Base-by-base conservation (phyloP, 495 filamentous ascomycete genomes). In the Neurospora sp. region DNA sequence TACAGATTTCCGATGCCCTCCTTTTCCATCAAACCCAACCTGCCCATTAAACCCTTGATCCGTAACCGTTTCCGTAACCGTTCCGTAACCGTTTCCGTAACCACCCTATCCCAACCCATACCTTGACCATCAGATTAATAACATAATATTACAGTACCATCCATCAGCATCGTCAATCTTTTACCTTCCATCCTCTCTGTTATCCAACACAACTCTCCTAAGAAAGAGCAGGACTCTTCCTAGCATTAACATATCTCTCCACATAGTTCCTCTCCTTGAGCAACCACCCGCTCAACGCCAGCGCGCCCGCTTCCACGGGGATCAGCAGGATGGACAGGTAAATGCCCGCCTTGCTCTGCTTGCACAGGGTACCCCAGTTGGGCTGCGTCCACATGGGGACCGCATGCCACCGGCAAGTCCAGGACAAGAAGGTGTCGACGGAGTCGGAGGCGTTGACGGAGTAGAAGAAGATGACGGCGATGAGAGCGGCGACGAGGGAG, bases 401-500 rank as follows among this genome's bases (percentile, higher is more conserved):
- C 45, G 77, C 73, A 6, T 75, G 75, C 86, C 86, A 89, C 69
- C 84, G 85, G 79, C 87, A 89, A 37, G 82, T 84, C 87, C 87
- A 89, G 78, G 83, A 86, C 76, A 87, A 75, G 39, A 88, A 76
- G 45, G 85, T 85, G 75, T 84, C 83, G 71, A 80, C 78, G 7
- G 77, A 80, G 48, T 76, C 76, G 2, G 86, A 87, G 35, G 83
- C 75, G 73, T 88, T 87, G 80, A 86, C 83, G 68, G 79, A 81
- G 74, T 89, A 89, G 80, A 85, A 88, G 79, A 88, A 85, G 69
- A 82, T 69, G 71, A 85, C 83, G 74, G 82, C 82, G 72, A 88
- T 80, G 72, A 88, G 76, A n/a, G 81, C 81, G 61, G 83, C 84
- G 53, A 80, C 76, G 68, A 88, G 78, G 69, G 82, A 80, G 70